phyloP scores from a whole-genome alignment of 371 early-diverging fungal genomes.

The Batkoa obscura region DNA sequence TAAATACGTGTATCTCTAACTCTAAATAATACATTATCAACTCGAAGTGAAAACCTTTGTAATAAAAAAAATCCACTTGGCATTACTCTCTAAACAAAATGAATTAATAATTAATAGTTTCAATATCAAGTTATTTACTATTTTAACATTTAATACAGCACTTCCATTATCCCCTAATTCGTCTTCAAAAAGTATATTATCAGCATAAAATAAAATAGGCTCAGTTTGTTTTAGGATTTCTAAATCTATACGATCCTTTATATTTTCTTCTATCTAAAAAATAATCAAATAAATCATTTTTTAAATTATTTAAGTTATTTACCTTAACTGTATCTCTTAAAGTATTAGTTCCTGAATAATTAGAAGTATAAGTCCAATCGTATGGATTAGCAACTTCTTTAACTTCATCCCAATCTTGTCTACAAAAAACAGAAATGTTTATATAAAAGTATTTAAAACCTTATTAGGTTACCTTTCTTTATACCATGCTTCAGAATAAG shows the following conservation, averaged over 20 bases:
- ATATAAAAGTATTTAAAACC: background rate
- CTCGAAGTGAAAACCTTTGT: constrained; percentile 72
- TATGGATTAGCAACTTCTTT: constrained; percentile 71
- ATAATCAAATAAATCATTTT: background rate
- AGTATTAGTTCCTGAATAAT: constrained; percentile 41
- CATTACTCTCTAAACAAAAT: constrained; percentile 59
- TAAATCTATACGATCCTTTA: constrained; percentile 37
- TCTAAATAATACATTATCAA: constrained; percentile 82
- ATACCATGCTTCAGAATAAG: constrained; percentile 68
- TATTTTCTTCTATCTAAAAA: constrained; percentile 12
- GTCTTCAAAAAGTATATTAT: constrained; percentile 82
- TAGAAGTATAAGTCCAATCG: constrained; percentile 85
- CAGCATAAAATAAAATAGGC: constrained; percentile 78
- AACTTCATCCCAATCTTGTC: constrained; percentile 42
- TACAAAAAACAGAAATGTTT: constrained; percentile 9
- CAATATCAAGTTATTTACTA: constrained; percentile 30
- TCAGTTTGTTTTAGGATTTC: constrained; percentile 53
- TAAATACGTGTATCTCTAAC: constrained; percentile 74
- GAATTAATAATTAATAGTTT: background rate
- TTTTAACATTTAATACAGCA: constrained; percentile 49
- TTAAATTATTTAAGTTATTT: background rate
- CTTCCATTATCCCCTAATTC: constrained; percentile 91
- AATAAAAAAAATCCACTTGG: constrained; percentile 71
- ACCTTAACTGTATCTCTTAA: background rate
- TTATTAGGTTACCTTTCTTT: constrained; percentile 31